Evolutionary conservation across 306 rosid genomes (phyloP).

Genomic region (Cucurbita pepo): DNA sequence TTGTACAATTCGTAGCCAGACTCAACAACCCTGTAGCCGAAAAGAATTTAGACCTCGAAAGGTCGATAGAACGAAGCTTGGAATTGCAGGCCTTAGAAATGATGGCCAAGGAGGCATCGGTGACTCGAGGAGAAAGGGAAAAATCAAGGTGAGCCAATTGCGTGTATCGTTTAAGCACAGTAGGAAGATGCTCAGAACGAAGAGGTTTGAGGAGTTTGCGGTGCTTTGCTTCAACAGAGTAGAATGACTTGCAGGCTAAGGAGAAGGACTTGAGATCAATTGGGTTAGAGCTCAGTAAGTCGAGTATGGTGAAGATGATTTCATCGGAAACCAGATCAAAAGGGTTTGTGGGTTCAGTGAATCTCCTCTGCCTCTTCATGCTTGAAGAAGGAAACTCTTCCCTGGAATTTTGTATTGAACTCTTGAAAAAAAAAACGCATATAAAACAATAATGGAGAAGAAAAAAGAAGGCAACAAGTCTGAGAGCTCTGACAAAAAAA

Average conservation of each 20-base stretch:
- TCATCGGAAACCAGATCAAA: conserved; percentile 64
- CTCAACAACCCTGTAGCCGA: conserved; percentile 37
- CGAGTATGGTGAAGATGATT: conserved; percentile 50
- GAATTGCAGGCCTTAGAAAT: conserved; percentile 26
- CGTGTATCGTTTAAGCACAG: conserved; percentile 33
- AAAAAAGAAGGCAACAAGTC: neutral
- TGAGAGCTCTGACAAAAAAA: neutral
- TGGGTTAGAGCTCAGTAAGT: conserved; percentile 30
- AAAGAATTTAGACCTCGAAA: conserved; percentile 56
- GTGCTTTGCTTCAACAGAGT: conserved; percentile 52
- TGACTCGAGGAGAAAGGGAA: conserved; percentile 54
- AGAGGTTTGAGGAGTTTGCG: conserved; percentile 49
- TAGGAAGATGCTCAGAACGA: conserved; percentile 45
- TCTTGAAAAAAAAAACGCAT: neutral
- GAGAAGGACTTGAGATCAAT: conserved; percentile 53
- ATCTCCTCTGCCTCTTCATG: conserved; percentile 38
- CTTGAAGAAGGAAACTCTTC: neutral
- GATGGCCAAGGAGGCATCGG: conserved; percentile 19
- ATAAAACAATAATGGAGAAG: neutral
- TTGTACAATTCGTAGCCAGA: conserved; percentile 25
- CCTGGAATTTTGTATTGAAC: neutral
- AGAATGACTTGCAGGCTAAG: conserved; percentile 33
- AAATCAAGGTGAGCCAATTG: conserved; percentile 31
- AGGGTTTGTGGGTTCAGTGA: conserved; percentile 6
- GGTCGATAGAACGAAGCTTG: conserved; percentile 41